Evolutionary conservation across 2,329 filamentous ascomycete species (phyloP).

Genomic region (Hypoxylon sp.): DNA sequence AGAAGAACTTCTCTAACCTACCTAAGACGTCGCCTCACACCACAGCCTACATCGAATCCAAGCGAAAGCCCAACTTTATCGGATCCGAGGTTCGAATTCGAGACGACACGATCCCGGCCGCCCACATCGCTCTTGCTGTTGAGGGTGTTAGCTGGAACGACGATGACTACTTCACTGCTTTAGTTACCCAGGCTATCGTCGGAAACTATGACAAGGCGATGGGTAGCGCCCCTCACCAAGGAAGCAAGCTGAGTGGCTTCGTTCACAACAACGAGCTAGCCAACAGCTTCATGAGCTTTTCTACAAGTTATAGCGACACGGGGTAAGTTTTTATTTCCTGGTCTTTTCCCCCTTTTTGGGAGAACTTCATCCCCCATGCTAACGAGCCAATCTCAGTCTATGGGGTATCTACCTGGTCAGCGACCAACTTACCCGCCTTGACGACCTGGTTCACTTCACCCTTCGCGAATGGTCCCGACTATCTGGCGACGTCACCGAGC

Average conservation of each 20-base stretch:
- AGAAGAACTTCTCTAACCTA: slow-evolving; percentile 90
- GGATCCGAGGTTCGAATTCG: slow-evolving; percentile 95
- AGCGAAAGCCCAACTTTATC: slow-evolving; percentile 92
- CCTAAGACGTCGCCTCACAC: slow-evolving; percentile 78
- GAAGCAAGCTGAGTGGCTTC: slow-evolving; percentile 96
- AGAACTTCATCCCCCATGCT: slow-evolving; percentile 7
- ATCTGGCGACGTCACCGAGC: slow-evolving; percentile 83
- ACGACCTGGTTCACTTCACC: slow-evolving; percentile 97
- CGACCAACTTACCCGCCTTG: slow-evolving; percentile 84
- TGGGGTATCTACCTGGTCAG: slow-evolving; percentile 99
- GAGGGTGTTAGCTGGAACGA: slow-evolving; percentile 99
- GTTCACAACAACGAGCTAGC: slow-evolving; percentile 94
- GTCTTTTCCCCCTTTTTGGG: too few relatives aligned
- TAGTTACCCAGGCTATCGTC: slow-evolving; percentile 97
- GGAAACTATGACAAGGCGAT: slow-evolving; percentile 99
- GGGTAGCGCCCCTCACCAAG: slow-evolving; percentile 95
- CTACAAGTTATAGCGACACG: slow-evolving; percentile 98
- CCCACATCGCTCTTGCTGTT: slow-evolving; percentile 97
- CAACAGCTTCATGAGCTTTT: slow-evolving; percentile 99
- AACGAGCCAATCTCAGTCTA: slow-evolving; percentile 66
- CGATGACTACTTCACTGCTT: slow-evolving; percentile 97
- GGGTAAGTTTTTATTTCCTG: slow-evolving; percentile 68
- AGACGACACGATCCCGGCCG: slow-evolving; percentile 94
- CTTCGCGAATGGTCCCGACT: slow-evolving; percentile 98
- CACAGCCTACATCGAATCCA: slow-evolving; percentile 77